These are phyloP conservation scores for Ichthyophthirius multifiliis DNA, from an alignment of 169 alveolate genomes.

Conservation along the genomic window DNA sequence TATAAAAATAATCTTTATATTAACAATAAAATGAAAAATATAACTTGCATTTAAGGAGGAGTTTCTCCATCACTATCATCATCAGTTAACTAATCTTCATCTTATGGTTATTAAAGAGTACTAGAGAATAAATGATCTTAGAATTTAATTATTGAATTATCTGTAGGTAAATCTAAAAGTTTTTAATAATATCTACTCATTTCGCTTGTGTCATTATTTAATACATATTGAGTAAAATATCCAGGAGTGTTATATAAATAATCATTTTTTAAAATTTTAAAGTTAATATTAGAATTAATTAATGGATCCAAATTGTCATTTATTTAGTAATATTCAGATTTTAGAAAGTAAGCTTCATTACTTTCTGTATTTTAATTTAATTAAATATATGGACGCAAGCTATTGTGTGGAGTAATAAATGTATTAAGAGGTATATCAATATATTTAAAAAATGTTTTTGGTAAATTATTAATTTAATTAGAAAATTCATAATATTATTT, in stretches of 20 bases:
- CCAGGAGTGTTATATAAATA: constrained; percentile 10
- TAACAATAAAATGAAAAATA: too few relatives aligned
- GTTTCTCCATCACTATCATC: constrained; percentile 46
- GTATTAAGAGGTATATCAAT: constrained; percentile 31
- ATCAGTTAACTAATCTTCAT: constrained; percentile 36
- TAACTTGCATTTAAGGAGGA: too few relatives aligned
- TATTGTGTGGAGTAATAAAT: constrained; percentile 34
- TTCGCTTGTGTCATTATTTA: not conserved
- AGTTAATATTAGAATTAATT: not conserved
- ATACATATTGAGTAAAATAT: not conserved
- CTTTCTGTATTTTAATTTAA: constrained; percentile 25
- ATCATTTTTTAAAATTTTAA: not conserved
- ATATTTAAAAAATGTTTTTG: constrained; percentile 33
- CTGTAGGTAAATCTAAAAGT: not conserved
- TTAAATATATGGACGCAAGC: constrained; percentile 35
- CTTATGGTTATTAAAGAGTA: too few relatives aligned
- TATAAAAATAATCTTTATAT: too few relatives aligned
- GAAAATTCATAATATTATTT: not conserved
- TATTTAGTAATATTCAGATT: constrained; percentile 4
- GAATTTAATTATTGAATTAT: not conserved
- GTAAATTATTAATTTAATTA: constrained; percentile 25
- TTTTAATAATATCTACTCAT: not conserved
- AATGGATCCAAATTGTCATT: constrained; percentile 23
- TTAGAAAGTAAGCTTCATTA: constrained; percentile 34
- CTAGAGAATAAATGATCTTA: too few relatives aligned